Base-by-base conservation (phyloP, 2,329 filamentous ascomycete species). In the Sclerotinia trifoliorum region DNA sequence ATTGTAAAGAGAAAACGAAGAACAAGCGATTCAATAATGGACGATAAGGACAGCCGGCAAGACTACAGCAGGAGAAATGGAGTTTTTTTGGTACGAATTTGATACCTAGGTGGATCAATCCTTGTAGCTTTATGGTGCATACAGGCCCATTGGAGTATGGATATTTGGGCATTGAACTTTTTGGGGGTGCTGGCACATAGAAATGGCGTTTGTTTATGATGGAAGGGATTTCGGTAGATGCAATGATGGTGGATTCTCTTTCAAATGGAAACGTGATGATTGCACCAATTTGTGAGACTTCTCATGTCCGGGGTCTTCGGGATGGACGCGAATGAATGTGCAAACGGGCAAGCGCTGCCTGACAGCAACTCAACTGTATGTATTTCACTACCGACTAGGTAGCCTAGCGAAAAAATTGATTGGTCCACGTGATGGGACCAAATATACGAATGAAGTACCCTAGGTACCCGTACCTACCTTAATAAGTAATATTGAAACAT, bases 1-100 rank as follows among this genome's bases (percentile, higher is more conserved):
- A 76, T 51, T 77, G 75, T 58, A 77, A 75, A 65, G 74, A 75
- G 32, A 75, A 74, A 60, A 56, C 73, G 54, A 76, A 74, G 62
- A 65, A 54, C 24, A 75, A 73, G 68, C 72, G 74, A 54, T 73
- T 75, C 65, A 67, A 63, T 54, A 76, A 73, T 57, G 67, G 71
- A 42, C 73, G 73, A 64, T 74, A 64, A 71, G 19, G 35, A 51
- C 8, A 24, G 11, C 29, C 29, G n/a, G 55, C 19, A 19, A 66
- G 39, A 44, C 35, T 64, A 64, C 49, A 55, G 17, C 62, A 44
- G 62, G 48, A 67, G 15, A 62, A 62, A 63, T 11, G 65, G 65
- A 67, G 57, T 67, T 67, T 46, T 42, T 42, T 67, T 58, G 49
- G 65, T 48, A 55, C 42, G 10, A 51, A 46, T 63, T 51, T 63